Evolutionary conservation across 768 basidiomycete genomes (phyloP), one percentile per base, ranked within the genome.

Genomic region (Gymnopilus junonius): DNA sequence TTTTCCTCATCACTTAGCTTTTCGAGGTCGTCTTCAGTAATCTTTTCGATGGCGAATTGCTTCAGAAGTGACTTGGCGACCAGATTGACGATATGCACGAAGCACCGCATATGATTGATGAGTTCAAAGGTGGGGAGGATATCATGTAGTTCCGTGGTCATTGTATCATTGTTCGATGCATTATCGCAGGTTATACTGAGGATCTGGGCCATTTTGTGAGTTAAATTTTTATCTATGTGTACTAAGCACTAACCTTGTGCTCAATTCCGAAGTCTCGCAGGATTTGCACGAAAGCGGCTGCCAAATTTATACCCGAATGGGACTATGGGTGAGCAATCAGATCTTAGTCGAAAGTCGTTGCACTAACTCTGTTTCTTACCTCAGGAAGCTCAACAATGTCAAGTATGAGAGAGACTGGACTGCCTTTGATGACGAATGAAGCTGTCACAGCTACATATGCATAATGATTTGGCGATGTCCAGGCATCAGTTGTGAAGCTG

Each of bases 211-310:
- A 35, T 35, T 7, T 6, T 6, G 11, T 39, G 37, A 4, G 11
- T 17, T 39, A 12, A 39, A 39, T 39, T 17, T 12, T 3, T 39
- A 8, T 4, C 15, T 8, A 39, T 39, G 37, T 39, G 8, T 11
- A 4, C 15, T 39, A 6, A n/a, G n/a, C n/a, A 59, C 34, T 53
- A 3, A 60, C 59, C 59, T 60, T 50, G 15, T 60, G 58, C 58
- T 59, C 27, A 51, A 50, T 59, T 2, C 48, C 48, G 45, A 59
- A 59, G 8, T 51, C 31, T 14, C 25, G 4, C 25, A 59, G 32
- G 25, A 59, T 51, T 34, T 50, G 2, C 32, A 32, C 32, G 25
- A 59, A 59, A 20, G 3, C 39, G 5, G 14, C 4, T 21, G 43
- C 43, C 4, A 45, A 14, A 23, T 45, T 45, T 2, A 45, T 3